Evolutionary conservation across 257 asterid genomes (phyloP).

Genomic region (Fraxinus anomala): DNA sequence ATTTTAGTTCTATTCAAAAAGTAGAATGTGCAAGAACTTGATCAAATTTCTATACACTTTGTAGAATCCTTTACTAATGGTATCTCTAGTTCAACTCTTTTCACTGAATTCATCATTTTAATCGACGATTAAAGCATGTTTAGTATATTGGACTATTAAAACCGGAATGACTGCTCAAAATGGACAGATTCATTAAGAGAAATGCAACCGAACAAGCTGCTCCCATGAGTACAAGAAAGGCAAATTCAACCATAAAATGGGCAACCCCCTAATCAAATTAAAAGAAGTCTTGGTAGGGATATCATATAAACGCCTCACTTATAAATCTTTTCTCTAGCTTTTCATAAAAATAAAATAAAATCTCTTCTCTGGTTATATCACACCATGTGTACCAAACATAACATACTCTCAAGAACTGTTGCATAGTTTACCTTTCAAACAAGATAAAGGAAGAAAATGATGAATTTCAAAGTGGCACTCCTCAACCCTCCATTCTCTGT

Average conservation of each 20-base stretch:
- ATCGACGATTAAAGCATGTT: not conserved
- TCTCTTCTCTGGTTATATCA: not conserved
- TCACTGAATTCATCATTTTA: not conserved
- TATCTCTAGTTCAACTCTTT: not conserved
- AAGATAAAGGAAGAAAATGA: not conserved
- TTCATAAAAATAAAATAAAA: too few relatives aligned
- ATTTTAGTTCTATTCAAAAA: not conserved
- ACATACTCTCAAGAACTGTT: not conserved
- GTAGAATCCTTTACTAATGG: not conserved
- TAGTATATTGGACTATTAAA: not conserved
- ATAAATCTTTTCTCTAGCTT: too few relatives aligned
- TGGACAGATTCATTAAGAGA: too few relatives aligned
- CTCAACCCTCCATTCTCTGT: not conserved
- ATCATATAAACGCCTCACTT: too few relatives aligned
- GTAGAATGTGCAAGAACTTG: not conserved
- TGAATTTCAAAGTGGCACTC: constrained; percentile 2
- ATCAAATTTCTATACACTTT: not conserved
- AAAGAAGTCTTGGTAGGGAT: not conserved
- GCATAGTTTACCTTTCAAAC: not conserved
- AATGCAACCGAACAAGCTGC: too few relatives aligned
- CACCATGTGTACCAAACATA: not conserved
- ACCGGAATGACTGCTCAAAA: too few relatives aligned
- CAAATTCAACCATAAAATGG: too few relatives aligned
- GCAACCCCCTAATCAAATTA: too few relatives aligned
- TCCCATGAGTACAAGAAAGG: too few relatives aligned